Evolutionary conservation across 2,329 filamentous ascomycete genomes (phyloP), one percentile per base, ranked within the genome.

Genomic region (Cadophora sp.): DNA sequence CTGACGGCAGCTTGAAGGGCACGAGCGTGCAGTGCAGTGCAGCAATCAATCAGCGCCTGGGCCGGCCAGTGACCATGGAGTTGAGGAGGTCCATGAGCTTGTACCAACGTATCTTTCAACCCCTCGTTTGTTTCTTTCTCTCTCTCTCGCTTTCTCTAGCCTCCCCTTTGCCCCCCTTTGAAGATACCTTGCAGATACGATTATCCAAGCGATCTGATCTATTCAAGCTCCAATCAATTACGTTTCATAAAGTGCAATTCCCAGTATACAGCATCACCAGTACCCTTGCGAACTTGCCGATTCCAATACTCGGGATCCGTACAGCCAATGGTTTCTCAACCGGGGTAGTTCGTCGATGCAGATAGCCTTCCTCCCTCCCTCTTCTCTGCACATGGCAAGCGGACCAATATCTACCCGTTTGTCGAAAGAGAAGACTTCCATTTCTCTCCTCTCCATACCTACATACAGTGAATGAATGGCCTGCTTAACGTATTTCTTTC

Each of bases 21-120:
- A 68, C 60, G 66, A 68, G 68, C 68, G 64, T 68, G 58, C 68
- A 61, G 45, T 30, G 27, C 27, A 30, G 27, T n/a, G n/a, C n/a
- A n/a, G n/a, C n/a, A n/a, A n/a, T n/a, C 3, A 30, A 30, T 30
- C 59, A 45, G 33, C 18, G 50, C 50, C 27, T 30, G 51, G 51
- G 30, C 24, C 50, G 30, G 27, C 22, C 27, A 33, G 18, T 53
- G 50, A 53, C 13, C 50, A 30, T 53, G 24, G 27, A 7, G 6
- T 14, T 36, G 53, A 39, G 30, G 2, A n/a, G n/a, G n/a, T n/a
- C 16, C 30, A n/a, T 36, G 53, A 56, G 62, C 65, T 68, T 69
- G 68, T 70, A 59, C 59, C 55, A 68, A 71, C 66, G 45, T 67
- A 22, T 59, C 61, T 36, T 18, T 22, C 8, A 20, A 56, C 55